These are phyloP conservation scores for Oehlia diaphana DNA, from an alignment of 192 early-diverging fungal genomes.

Conservation along the genomic window DNA sequence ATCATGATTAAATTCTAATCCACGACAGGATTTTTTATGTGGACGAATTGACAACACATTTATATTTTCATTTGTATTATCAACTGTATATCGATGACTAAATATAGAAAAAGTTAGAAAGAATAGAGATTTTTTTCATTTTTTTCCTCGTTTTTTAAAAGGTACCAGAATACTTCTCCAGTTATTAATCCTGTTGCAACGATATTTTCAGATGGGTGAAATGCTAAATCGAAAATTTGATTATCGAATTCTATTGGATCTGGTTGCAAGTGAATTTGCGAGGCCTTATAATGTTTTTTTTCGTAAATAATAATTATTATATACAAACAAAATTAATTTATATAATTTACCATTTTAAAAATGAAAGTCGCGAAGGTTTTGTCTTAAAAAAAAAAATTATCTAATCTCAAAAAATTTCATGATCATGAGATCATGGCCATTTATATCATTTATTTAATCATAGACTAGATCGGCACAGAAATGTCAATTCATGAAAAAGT, in stretches of 20 bases:
- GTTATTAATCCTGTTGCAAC: slow-evolving; percentile 73
- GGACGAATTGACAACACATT: slow-evolving; percentile 54
- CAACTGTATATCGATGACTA: slow-evolving; percentile 38
- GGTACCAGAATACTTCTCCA: slow-evolving; percentile 70
- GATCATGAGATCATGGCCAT: no score
- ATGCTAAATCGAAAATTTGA: slow-evolving; percentile 63
- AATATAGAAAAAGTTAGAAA: background rate
- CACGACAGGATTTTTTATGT: slow-evolving; percentile 87
- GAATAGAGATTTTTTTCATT: background rate
- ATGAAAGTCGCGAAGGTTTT: background rate
- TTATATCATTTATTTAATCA: no score
- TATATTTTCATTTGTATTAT: slow-evolving; percentile 36
- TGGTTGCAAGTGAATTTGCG: slow-evolving; percentile 26
- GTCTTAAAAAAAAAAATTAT: background rate
- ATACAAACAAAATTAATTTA: background rate
- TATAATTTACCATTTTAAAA: background rate
- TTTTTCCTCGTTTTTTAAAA: background rate
- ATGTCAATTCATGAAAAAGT: background rate
- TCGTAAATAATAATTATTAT: background rate
- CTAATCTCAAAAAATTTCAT: background rate
- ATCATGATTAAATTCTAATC: slow-evolving; percentile 77
- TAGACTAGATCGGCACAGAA: background rate
- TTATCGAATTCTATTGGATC: slow-evolving; percentile 48
- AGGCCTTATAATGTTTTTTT: background rate
- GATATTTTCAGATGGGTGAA: slow-evolving; percentile 68